Percentiles rank a stretch among this genome's conserved stretches.
Evolutionary conservation across 169 alveolate species (phyloP).

Genomic region (Eimeria falciformis): DNA sequence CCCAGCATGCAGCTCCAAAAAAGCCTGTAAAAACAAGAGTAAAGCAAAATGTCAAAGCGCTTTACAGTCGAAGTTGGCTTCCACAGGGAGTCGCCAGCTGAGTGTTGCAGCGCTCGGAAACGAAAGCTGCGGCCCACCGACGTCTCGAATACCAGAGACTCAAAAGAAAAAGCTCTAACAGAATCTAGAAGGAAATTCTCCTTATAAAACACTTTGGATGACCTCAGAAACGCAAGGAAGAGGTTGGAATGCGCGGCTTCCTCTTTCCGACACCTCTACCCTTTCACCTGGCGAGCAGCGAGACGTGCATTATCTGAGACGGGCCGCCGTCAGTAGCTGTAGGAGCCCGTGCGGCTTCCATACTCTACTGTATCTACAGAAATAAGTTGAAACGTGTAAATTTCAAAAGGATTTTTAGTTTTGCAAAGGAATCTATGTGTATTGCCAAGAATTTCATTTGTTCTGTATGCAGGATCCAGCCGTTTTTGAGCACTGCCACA

Average conservation of each 20-base stretch:
- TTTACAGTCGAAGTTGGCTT: conserved; percentile 19
- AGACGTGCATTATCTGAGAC: conserved; percentile 67
- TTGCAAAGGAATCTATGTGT: too few relatives aligned
- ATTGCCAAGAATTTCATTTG: too few relatives aligned
- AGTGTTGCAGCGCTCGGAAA: conserved; percentile 53
- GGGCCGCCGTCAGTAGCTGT: conserved; percentile 68
- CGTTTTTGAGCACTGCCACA: too few relatives aligned
- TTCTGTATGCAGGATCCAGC: too few relatives aligned
- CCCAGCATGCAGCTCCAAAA: conserved; percentile 24
- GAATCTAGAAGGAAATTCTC: conserved; percentile 22
- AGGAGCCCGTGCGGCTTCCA: conserved; percentile 35
- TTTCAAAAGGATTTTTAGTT: too few relatives aligned
- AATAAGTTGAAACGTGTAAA: too few relatives aligned
- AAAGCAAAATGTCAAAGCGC: not conserved
- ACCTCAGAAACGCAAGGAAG: conserved; percentile 28
- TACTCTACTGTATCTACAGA: not conserved
- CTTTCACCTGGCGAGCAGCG: conserved; percentile 61
- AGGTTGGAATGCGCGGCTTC: conserved; percentile 47
- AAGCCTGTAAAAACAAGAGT: not conserved
- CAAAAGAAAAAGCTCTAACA: conserved; percentile 26
- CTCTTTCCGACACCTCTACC: conserved; percentile 19
- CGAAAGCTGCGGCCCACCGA: not conserved
- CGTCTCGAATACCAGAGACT: not conserved
- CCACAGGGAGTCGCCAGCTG: conserved; percentile 36
- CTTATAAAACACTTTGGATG: conserved; percentile 22